Conservation (phyloP, 345 rosid genomes). For the Gynandropsis gynandra region DNA sequence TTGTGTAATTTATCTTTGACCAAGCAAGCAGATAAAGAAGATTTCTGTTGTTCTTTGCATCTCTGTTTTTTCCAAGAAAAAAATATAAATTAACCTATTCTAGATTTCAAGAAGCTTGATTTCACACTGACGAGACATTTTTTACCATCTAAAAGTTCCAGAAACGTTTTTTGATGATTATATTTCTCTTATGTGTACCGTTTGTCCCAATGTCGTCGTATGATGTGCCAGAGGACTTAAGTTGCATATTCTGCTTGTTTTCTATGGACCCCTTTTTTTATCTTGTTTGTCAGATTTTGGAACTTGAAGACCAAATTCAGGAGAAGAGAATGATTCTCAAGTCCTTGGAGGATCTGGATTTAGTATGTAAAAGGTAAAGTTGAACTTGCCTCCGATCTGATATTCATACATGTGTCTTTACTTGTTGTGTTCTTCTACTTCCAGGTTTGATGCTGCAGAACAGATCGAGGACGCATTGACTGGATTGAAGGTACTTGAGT, state of each 20-base stretch:
- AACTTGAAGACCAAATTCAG: slow-evolving; percentile 67
- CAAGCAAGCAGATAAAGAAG: too few relatives aligned
- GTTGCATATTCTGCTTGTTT: slow-evolving; percentile 10
- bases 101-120: too few relatives aligned
- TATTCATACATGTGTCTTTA: slow-evolving; percentile 1
- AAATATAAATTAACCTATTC: too few relatives aligned
- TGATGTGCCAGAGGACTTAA: background rate
- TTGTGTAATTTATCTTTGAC: too few relatives aligned
- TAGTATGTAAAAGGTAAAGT: slow-evolving; percentile 43
- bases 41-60: too few relatives aligned
- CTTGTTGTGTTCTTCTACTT: slow-evolving; percentile 23
- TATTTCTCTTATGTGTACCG: too few relatives aligned
- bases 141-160: background rate
- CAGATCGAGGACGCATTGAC: slow-evolving; percentile 66
- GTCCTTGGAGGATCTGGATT: slow-evolving; percentile 60
- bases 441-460: slow-evolving; percentile 58
- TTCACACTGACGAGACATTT: background rate
- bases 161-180: background rate
- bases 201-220: slow-evolving; percentile 9
- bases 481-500: slow-evolving; percentile 60
- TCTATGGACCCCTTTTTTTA: slow-evolving; percentile 14
- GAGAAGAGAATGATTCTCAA: slow-evolving; percentile 50
- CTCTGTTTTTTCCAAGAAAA: too few relatives aligned
- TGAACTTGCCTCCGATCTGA: slow-evolving; percentile 13
- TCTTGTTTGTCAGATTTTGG: slow-evolving; percentile 40